phyloP scores from a whole-genome alignment of 306 rosid species.

The Dalbergia oliveri region DNA sequence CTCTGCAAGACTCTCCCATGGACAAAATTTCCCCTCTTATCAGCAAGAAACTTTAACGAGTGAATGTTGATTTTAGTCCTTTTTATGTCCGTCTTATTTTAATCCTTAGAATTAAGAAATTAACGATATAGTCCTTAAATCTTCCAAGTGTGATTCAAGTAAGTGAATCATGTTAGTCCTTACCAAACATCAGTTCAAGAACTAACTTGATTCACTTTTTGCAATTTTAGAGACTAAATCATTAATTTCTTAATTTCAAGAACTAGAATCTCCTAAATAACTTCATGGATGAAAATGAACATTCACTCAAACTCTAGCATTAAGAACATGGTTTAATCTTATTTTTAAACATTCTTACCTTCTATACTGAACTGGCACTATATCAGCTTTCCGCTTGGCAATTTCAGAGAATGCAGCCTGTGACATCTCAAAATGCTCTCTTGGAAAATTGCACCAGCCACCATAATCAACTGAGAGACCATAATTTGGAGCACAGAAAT shows the following conservation, averaged over 20 bases:
- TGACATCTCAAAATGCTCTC: conserved; percentile 94
- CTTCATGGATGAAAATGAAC: no score
- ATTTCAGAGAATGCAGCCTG: conserved; percentile 83
- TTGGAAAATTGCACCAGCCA: conserved; percentile 98
- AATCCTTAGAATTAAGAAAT: no score
- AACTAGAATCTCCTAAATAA: no score
- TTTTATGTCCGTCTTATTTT: no score
- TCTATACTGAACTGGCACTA: conserved; percentile 90
- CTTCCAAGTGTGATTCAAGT: no score
- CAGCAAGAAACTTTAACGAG: conserved; percentile 15
- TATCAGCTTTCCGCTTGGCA: conserved; percentile 82
- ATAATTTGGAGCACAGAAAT: conserved; percentile 93
- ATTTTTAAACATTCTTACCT: conserved; percentile 60
- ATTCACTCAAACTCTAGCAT: conserved; percentile 11
- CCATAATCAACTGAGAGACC: conserved; percentile 94
- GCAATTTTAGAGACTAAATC: no score
- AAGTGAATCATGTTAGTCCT: no score
- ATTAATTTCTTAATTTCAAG: no score
- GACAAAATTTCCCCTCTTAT: conserved; percentile 11
- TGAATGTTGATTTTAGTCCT: no score
- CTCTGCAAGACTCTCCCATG: conserved; percentile 61
- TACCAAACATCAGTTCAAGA: no score
- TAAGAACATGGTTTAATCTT: conserved; percentile 8
- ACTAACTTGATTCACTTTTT: no score
- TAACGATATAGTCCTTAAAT: no score